Conservation (phyloP, 257 asterid genomes). For the Oldenlandia corymbosa region DNA sequence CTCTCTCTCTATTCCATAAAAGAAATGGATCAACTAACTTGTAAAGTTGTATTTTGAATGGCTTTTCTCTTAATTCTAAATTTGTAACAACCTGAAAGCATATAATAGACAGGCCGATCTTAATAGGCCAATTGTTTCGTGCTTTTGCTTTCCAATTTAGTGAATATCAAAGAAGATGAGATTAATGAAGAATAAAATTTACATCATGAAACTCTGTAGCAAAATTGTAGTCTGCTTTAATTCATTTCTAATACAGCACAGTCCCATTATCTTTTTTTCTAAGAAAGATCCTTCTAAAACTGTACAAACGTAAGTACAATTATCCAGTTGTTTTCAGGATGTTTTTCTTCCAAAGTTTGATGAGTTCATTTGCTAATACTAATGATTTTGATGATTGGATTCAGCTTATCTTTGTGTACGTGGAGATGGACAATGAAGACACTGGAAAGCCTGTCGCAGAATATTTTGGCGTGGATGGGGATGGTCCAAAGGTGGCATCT, state of each 20-base stretch:
- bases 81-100: not conserved
- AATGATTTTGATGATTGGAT: slow-evolving; percentile 17
- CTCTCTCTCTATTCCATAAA: not conserved
- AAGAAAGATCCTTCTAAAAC: not conserved
- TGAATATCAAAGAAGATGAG: too few species aligned
- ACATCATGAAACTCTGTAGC: not conserved
- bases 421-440: slow-evolving; percentile 72
- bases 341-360: not conserved
- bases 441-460: slow-evolving; percentile 85
- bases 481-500: slow-evolving; percentile 55
- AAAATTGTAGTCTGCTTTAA: not conserved
- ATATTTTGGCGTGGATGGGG: slow-evolving; percentile 72
- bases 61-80: slow-evolving; percentile 2
- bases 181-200: not conserved
- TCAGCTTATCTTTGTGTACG: slow-evolving; percentile 73
- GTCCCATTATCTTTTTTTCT: not conserved
- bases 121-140: too few species aligned
- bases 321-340: not conserved
- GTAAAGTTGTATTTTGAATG: not conserved
- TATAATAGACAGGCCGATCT: not conserved
- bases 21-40: not conserved
- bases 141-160: not conserved
- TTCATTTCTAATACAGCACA: not conserved
- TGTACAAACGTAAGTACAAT: not conserved
- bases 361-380: slow-evolving; percentile 2